phyloP scores from a whole-genome alignment of 2,329 filamentous ascomycete genomes.

The Colletotrichum coccodes region DNA sequence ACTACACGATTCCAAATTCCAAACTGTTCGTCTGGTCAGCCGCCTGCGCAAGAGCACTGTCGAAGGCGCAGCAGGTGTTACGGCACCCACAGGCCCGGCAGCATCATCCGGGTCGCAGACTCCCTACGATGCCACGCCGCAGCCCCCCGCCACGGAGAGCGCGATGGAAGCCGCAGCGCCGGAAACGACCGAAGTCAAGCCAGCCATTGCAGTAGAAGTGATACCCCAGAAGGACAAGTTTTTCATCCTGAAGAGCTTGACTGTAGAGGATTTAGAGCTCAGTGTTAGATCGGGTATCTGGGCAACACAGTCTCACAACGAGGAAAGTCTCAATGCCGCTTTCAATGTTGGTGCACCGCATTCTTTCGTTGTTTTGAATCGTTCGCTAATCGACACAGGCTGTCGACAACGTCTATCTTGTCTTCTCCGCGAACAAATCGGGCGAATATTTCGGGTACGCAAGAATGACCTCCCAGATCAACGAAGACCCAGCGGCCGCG shows the following conservation, averaged over 20 bases:
- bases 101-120: constrained; percentile 42
- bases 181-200: constrained; percentile 13
- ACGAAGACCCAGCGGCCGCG: constrained; percentile 76
- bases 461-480: constrained; percentile 86
- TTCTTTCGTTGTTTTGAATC: neutral
- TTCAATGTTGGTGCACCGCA: constrained; percentile 70
- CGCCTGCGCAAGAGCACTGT: constrained; percentile 73
- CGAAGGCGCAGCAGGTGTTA: constrained; percentile 56
- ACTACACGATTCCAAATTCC: constrained; percentile 91
- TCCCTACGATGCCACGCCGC: neutral
- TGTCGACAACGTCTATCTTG: constrained; percentile 85
- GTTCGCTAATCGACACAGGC: constrained; percentile 57
- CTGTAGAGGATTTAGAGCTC: constrained; percentile 86
- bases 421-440: constrained; percentile 97
- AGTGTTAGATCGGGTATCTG: constrained; percentile 90
- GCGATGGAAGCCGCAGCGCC: neutral
- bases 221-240: constrained; percentile 73
- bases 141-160: neutral
- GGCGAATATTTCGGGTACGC: constrained; percentile 98
- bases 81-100: constrained; percentile 66
- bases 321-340: constrained; percentile 82
- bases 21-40: constrained; percentile 87
- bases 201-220: constrained; percentile 29
- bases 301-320: constrained; percentile 96
- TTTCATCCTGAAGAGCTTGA: constrained; percentile 94